Percentiles rank a stretch among this genome's conserved stretches.
These are phyloP conservation scores for Diplocarpon rosae DNA, from an alignment of 2,329 filamentous ascomycete species.

Conservation along the genomic window DNA sequence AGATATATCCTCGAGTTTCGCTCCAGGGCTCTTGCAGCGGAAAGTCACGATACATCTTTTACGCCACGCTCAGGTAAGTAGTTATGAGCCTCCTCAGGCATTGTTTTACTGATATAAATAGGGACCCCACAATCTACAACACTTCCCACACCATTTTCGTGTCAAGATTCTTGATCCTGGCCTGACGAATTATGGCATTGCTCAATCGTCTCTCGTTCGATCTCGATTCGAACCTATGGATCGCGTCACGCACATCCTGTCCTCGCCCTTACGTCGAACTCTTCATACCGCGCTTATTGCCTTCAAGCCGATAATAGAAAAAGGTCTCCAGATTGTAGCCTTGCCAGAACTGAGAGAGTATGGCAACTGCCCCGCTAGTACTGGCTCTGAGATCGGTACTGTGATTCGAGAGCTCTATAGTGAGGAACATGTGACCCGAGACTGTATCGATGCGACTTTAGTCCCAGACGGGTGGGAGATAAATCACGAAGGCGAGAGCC, in stretches of 20 bases:
- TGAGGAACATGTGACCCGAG: background rate
- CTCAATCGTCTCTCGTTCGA: slow-evolving; percentile 59
- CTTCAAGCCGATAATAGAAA: slow-evolving; percentile 46
- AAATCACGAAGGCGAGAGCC: background rate
- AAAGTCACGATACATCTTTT: slow-evolving; percentile 46
- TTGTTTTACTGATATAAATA: background rate
- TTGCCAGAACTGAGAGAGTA: slow-evolving; percentile 73
- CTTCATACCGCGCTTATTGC: slow-evolving; percentile 62
- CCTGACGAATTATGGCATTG: slow-evolving; percentile 59
- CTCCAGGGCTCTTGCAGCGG: background rate
- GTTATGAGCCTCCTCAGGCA: slow-evolving; percentile 26
- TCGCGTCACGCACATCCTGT: slow-evolving; percentile 55
- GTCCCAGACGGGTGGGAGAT: background rate
- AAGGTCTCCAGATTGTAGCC: slow-evolving; percentile 38
- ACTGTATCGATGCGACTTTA: background rate
- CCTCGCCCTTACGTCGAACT: slow-evolving; percentile 69
- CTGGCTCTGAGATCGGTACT: slow-evolving; percentile 34
- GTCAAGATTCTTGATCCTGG: slow-evolving; percentile 54
- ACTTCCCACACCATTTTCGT: slow-evolving; percentile 49
- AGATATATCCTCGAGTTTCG: too few species aligned
- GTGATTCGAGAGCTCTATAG: background rate
- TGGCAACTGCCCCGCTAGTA: slow-evolving; percentile 61
- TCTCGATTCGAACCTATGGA: slow-evolving; percentile 52
- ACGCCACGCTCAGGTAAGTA: slow-evolving; percentile 56
- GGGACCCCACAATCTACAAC: slow-evolving; percentile 66